These are phyloP conservation scores for Mortierella polycephala DNA, from an alignment of 371 early-diverging fungal genomes.

Conservation along the genomic window DNA sequence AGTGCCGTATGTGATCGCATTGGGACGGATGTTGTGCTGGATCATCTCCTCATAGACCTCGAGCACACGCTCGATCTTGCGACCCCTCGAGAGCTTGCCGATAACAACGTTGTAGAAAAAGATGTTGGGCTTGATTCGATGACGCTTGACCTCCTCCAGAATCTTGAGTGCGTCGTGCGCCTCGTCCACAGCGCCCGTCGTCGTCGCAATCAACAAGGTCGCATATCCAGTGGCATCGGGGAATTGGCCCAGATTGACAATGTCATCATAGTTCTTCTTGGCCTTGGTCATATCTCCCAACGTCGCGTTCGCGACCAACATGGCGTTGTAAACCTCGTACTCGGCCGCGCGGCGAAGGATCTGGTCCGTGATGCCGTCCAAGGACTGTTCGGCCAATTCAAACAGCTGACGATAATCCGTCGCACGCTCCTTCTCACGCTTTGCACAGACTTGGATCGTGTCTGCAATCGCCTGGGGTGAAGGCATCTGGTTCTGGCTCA, in stretches of 20 bases:
- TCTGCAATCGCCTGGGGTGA: slow-evolving; percentile 45
- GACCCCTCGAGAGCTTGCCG: slow-evolving; percentile 68
- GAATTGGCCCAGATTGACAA: slow-evolving; percentile 52
- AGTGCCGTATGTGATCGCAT: slow-evolving; percentile 69
- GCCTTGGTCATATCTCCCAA: slow-evolving; percentile 56
- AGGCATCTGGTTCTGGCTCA: slow-evolving; percentile 34
- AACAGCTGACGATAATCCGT: slow-evolving; percentile 42
- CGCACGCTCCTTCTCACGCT: slow-evolving; percentile 39
- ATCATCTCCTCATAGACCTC: slow-evolving; percentile 68
- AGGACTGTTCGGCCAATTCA: slow-evolving; percentile 28
- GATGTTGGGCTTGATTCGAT: slow-evolving; percentile 66
- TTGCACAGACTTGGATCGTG: slow-evolving; percentile 51
- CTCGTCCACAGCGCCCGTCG: slow-evolving; percentile 64
- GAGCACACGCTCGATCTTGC: slow-evolving; percentile 63
- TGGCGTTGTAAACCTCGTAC: slow-evolving; percentile 58
- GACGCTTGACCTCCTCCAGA: slow-evolving; percentile 64
- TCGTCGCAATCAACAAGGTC: slow-evolving; percentile 52
- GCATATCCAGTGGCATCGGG: slow-evolving; percentile 44
- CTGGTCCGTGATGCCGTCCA: slow-evolving; percentile 26
- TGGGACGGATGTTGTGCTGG: slow-evolving; percentile 57
- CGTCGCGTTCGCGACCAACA: slow-evolving; percentile 68
- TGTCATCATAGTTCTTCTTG: slow-evolving; percentile 60
- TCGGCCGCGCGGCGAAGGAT: slow-evolving; percentile 36
- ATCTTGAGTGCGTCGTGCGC: slow-evolving; percentile 65
- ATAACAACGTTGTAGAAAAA: slow-evolving; percentile 73